phyloP scores from a whole-genome alignment of 1,284 basidiomycete genomes.

The Gastroboletus turbinatus region DNA sequence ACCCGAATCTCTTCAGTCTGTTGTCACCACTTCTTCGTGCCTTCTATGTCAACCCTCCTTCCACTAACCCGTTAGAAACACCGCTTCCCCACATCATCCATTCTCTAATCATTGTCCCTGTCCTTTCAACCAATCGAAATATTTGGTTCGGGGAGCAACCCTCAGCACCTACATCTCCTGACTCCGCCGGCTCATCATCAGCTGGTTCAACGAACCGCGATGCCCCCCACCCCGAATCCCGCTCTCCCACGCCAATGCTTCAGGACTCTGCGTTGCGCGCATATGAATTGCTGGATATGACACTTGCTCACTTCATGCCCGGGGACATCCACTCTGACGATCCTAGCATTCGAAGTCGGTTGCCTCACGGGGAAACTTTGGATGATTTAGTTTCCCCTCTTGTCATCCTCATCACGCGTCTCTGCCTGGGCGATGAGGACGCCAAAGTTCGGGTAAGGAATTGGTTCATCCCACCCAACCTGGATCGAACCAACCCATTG shows the following conservation, averaged over 20 bases:
- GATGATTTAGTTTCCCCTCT: slow-evolving; percentile 81
- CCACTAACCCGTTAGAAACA: slow-evolving; percentile 57
- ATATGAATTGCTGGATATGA: slow-evolving; percentile 62
- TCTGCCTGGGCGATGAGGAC: slow-evolving; percentile 62
- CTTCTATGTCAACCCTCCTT: slow-evolving; percentile 60
- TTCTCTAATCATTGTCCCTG: slow-evolving; percentile 68
- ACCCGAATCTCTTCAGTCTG: slow-evolving; percentile 35
- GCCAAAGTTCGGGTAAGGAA: slow-evolving; percentile 58
- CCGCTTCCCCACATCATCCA: slow-evolving; percentile 78
- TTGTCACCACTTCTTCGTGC: slow-evolving; percentile 59
- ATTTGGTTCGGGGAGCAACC: slow-evolving; percentile 45
- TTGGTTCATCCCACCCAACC: slow-evolving; percentile 68
- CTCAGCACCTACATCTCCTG: slow-evolving; percentile 8
- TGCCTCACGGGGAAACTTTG: slow-evolving; percentile 52
- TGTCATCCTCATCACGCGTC: slow-evolving; percentile 67
- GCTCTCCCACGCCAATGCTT: slow-evolving; percentile 29
- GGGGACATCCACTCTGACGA: slow-evolving; percentile 64
- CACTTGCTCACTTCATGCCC: slow-evolving; percentile 66
- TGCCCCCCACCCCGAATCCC: slow-evolving; percentile 34
- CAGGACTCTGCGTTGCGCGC: slow-evolving; percentile 61
- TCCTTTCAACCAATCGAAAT: slow-evolving; percentile 50
- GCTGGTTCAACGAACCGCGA: slow-evolving; percentile 16
- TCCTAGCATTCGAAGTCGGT: slow-evolving; percentile 48
- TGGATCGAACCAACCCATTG: slow-evolving; percentile 77
- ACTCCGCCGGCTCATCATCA: slow-evolving; percentile 25